Base-by-base conservation (phyloP, 352 stramenopile genomes). In the Halophytophthora polymorphica region DNA sequence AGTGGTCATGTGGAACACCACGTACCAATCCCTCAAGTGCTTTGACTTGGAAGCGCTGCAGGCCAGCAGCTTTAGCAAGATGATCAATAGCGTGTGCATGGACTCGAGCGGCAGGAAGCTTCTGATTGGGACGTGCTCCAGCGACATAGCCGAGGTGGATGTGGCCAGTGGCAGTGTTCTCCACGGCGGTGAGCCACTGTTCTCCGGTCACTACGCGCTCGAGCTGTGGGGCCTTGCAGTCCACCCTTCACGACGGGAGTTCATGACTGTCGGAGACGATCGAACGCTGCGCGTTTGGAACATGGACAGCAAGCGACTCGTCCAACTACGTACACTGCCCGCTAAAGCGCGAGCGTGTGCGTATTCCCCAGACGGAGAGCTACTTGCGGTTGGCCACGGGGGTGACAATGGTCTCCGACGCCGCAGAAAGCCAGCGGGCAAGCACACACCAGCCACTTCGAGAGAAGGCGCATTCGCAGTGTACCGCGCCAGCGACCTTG, bases 81-180 rank as follows among this genome's bases (percentile, higher is more conserved):
- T 53, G 8, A 66, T 88, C 13, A 68, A 69, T 34, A 88, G 69
- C 45, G 66, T 72, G 13, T 76, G 37, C 52, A 31, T 86, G 18
- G 81, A 55, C 37, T 50, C 21, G 21, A 83, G 67, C 18, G 61
- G 65, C 23, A 61, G 66, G 51, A 87, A 62, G 45, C 53, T 82
- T 11, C 61, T 97, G n/a, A 45, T 97, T 6, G 89, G 88, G 1
- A 97, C 90, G 13, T 73, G 61, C 39, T 92, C 77, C 15, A 95
- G 88, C 49, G 86, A 97, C 33, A 93, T 98, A 15, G 79, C 93
- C 28, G 89, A 89, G 51, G 50, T 88, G 1, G 67, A 86, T 19
- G 64, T 74, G 6, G 34, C 61, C 12, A 76, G 52, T 10, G 75
- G 63, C 0, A 55, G 63, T 17, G 56, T 86, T 17, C 45, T 78